phyloP scores from a whole-genome alignment of 176 grass and related monocot species.

The Carex cristatella region DNA sequence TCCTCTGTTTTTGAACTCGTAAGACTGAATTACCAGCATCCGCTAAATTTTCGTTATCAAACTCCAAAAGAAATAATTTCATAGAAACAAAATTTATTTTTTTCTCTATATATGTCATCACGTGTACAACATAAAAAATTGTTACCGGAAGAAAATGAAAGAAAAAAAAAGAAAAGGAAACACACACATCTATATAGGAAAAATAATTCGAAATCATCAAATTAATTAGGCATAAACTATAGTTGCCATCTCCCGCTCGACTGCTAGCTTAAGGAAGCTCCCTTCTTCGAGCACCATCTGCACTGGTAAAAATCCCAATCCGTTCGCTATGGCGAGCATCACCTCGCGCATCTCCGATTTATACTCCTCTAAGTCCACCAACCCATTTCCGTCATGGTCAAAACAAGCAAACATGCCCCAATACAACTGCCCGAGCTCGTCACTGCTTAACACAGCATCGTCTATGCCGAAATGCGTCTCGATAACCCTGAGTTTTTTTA shows the following conservation, averaged over 20 bases:
- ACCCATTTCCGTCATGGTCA: constrained; percentile 26
- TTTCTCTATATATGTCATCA: not conserved
- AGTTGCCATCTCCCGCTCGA: not conserved
- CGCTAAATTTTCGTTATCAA: not conserved
- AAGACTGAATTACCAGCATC: not conserved
- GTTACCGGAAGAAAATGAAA: too few relatives aligned
- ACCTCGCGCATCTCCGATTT: constrained; percentile 12
- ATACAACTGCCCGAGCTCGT: constrained; percentile 15
- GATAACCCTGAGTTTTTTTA: constrained; percentile 19
- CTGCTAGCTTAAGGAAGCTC: constrained; percentile 21
- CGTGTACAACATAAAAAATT: not conserved
- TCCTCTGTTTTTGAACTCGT: not conserved
- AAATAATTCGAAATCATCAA: not conserved
- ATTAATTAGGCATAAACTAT: not conserved
- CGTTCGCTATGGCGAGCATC: not conserved
- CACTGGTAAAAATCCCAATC: constrained; percentile 4
- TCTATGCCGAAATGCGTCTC: constrained; percentile 29
- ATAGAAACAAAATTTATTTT: not conserved
- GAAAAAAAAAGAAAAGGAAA: too few relatives aligned
- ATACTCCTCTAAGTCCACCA: constrained; percentile 21
- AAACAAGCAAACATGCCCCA: constrained; percentile 1
- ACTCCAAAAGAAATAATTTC: not conserved
- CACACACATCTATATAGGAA: too few relatives aligned
- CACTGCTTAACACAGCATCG: not conserved
- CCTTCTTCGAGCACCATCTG: constrained; percentile 24